Conservation (phyloP, 75 land plant species). For the Pinus taeda region DNA sequence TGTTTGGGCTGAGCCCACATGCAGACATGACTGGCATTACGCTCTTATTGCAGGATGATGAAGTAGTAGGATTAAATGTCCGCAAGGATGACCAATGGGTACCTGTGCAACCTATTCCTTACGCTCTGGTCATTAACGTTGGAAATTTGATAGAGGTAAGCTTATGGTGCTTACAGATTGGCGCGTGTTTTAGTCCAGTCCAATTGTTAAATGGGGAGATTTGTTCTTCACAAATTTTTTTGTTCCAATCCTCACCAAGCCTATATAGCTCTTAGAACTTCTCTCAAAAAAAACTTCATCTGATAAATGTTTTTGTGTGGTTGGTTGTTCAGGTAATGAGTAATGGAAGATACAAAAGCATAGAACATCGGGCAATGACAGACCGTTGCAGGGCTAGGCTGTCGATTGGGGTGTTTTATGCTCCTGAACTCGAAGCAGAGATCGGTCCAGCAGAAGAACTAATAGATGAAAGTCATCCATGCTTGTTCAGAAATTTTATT, state of each 20-base stretch:
- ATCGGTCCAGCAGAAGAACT: conserved; percentile 28
- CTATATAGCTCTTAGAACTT: no score
- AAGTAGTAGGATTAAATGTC: conserved; percentile 37
- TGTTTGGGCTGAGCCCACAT: conserved; percentile 39
- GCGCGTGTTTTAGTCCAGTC: no score
- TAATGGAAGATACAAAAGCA: conserved; percentile 53
- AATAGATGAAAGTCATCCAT: conserved; percentile 13
- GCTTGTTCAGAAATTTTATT: conserved; percentile 21
- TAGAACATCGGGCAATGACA: conserved; percentile 40
- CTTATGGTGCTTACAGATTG: conserved; percentile 6
- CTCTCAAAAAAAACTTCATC: no score
- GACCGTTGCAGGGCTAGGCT: conserved; percentile 26
- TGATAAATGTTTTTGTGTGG: neutral
- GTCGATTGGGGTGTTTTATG: conserved; percentile 31
- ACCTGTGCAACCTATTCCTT: conserved; percentile 16
- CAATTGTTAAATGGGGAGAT: no score
- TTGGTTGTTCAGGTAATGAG: conserved; percentile 34
- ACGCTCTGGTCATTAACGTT: conserved; percentile 21
- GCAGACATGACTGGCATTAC: conserved; percentile 32
- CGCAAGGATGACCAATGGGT: conserved; percentile 34
- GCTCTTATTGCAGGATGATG: conserved; percentile 29
- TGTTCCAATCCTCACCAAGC: no score
- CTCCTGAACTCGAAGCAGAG: conserved; percentile 28
- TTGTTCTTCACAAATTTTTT: no score
- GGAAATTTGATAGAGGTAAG: conserved; percentile 28